These are phyloP conservation scores for Pichia sp. DNA, from an alignment of 1,139 yeast genomes.

Conservation along the genomic window DNA sequence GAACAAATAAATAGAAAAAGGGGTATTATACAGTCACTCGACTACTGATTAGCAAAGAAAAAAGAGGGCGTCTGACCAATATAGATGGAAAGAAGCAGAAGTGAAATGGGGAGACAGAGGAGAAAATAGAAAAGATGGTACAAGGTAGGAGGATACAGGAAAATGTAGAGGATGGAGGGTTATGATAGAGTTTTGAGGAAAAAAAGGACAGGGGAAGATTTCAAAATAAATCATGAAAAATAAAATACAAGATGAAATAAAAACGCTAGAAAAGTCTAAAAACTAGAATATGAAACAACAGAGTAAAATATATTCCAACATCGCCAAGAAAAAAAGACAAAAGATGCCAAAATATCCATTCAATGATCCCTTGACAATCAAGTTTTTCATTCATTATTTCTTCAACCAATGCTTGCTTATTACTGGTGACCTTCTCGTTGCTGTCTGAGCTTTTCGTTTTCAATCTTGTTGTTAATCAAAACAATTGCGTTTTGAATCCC, in stretches of 20 bases:
- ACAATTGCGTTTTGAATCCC: conserved; percentile 75
- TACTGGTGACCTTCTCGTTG: conserved; percentile 17
- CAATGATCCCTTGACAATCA: neutral
- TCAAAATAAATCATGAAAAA: conserved; percentile 1
- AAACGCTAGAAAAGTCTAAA: neutral
- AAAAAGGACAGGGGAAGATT: neutral
- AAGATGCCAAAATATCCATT: neutral
- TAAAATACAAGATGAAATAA: neutral
- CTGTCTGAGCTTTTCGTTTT: conserved; percentile 50
- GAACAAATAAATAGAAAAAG: neutral
- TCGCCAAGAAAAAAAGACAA: neutral
- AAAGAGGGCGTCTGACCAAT: neutral
- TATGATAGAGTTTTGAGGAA: neutral
- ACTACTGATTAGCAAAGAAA: neutral
- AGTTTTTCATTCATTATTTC: neutral
- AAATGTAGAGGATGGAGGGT: neutral
- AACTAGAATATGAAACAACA: neutral
- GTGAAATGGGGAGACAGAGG: too few species aligned
- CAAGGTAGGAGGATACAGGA: neutral
- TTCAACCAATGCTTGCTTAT: neutral
- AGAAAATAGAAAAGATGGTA: too few species aligned
- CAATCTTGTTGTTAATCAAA: conserved; percentile 73
- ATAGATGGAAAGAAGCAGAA: neutral
- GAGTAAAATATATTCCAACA: neutral
- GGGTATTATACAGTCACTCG: neutral